These are phyloP conservation scores for Antitrichia curtipendula DNA, from an alignment of 225 moss, liverwort and hornwort genomes.

Conservation along the genomic window DNA sequence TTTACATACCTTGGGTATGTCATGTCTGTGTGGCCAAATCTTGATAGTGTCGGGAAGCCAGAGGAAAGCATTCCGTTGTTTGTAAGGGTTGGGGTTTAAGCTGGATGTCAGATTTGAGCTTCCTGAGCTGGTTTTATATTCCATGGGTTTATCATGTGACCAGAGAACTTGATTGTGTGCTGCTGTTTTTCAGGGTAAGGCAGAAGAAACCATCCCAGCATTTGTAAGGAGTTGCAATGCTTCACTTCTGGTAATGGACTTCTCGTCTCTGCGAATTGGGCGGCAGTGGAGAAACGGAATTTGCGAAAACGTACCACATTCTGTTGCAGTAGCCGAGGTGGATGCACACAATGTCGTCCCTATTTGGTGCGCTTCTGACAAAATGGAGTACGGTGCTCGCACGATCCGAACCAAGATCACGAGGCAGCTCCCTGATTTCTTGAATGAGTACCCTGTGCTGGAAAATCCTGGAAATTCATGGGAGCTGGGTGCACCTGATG, in stretches of 20 bases:
- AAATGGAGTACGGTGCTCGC: slow-evolving; percentile 90
- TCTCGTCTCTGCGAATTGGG: slow-evolving; percentile 82
- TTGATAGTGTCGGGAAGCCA: neutral
- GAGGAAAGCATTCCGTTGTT: neutral
- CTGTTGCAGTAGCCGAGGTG: slow-evolving; percentile 61
- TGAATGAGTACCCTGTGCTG: slow-evolving; percentile 62
- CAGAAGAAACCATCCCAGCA: slow-evolving; percentile 70
- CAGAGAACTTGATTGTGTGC: neutral
- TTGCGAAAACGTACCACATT: slow-evolving; percentile 32
- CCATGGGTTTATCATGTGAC: neutral
- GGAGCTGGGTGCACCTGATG: slow-evolving; percentile 33
- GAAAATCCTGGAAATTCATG: slow-evolving; percentile 44
- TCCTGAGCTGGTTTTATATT: neutral
- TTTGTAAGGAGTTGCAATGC: slow-evolving; percentile 50
- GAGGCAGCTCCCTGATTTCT: slow-evolving; percentile 61
- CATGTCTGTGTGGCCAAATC: neutral
- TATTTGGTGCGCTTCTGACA: slow-evolving; percentile 72
- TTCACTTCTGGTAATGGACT: slow-evolving; percentile 68
- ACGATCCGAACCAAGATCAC: slow-evolving; percentile 83
- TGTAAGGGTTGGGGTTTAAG: neutral
- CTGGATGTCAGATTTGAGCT: neutral
- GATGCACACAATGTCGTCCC: slow-evolving; percentile 99
- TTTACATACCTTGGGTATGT: neutral
- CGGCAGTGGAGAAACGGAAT: slow-evolving; percentile 62
- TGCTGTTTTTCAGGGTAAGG: slow-evolving; percentile 49